Conservation (phyloP, 306 rosid species). For the Ammopiptanthus mongolicus region DNA sequence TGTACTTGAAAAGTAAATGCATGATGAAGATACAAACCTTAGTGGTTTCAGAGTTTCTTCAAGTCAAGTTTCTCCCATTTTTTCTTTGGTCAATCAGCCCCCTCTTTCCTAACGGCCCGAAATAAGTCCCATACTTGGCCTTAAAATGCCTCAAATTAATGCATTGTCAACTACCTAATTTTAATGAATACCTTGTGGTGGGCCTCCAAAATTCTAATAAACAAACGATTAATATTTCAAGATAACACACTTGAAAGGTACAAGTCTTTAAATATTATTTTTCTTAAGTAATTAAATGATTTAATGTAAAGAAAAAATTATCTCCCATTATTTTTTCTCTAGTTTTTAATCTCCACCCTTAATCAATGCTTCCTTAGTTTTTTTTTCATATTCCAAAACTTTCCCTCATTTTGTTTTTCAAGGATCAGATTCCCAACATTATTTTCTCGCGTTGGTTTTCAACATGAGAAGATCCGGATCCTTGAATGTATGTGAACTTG, state of each 20-base stretch:
- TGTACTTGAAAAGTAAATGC: not conserved
- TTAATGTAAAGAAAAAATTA: not conserved
- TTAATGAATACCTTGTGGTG: slow-evolving; percentile 9
- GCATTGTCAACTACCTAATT: slow-evolving; percentile 23
- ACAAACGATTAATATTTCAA: not conserved
- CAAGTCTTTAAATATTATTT: not conserved
- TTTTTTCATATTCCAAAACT: too few species aligned
- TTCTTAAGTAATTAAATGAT: not conserved
- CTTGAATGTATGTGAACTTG: not conserved
- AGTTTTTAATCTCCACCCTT: too few species aligned
- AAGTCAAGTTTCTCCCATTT: not conserved
- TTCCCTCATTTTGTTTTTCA: too few species aligned
- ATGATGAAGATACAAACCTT: not conserved
- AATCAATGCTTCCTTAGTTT: too few species aligned
- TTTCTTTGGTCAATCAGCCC: not conserved
- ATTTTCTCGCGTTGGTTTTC: too few species aligned
- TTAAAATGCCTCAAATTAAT: not conserved
- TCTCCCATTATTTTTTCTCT: too few species aligned
- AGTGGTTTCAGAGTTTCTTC: not conserved
- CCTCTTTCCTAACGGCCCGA: not conserved
- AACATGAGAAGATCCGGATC: too few species aligned
- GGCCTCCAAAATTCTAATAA: slow-evolving; percentile 1
- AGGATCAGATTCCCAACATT: too few species aligned
- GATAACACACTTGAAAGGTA: not conserved
- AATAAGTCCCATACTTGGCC: not conserved